These are phyloP conservation scores for Penicillium concentricum DNA, from an alignment of 2,329 filamentous ascomycete species.

Conservation along the genomic window DNA sequence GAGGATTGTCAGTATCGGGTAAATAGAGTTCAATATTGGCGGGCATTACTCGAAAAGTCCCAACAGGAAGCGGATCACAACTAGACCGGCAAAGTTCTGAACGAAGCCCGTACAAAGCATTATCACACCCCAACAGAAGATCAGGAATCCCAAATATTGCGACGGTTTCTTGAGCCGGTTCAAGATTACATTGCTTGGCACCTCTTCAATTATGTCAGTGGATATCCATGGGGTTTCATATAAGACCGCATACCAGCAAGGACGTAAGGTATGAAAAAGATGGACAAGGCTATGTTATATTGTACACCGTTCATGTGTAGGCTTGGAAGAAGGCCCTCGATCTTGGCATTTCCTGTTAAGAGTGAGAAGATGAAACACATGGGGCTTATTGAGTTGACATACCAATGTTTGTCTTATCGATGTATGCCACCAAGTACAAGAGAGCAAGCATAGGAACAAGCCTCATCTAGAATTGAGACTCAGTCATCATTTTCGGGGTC, in stretches of 20 bases:
- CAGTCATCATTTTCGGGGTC: neutral
- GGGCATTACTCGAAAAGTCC: slow-evolving; percentile 27
- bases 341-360: slow-evolving; percentile 53
- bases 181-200: slow-evolving; percentile 24
- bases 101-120: slow-evolving; percentile 20
- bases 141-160: slow-evolving; percentile 42
- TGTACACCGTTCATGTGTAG: slow-evolving; percentile 60
- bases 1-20: neutral
- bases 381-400: neutral
- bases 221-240: slow-evolving; percentile 70
- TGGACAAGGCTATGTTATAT: slow-evolving; percentile 71
- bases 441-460: slow-evolving; percentile 19
- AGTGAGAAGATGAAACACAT: neutral
- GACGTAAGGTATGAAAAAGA: slow-evolving; percentile 80
- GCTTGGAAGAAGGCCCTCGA: slow-evolving; percentile 54
- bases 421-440: slow-evolving; percentile 18
- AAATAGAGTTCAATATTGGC: neutral
- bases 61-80: slow-evolving; percentile 15
- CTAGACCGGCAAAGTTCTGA: slow-evolving; percentile 14
- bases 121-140: slow-evolving; percentile 25
- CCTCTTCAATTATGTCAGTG: slow-evolving; percentile 56
- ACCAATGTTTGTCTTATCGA: slow-evolving; percentile 22
- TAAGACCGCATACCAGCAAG: slow-evolving; percentile 63
- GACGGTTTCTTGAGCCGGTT: slow-evolving; percentile 40
- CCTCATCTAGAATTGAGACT: neutral